Conservation (phyloP, 306 rosid genomes). For the Carpinus viminea region DNA sequence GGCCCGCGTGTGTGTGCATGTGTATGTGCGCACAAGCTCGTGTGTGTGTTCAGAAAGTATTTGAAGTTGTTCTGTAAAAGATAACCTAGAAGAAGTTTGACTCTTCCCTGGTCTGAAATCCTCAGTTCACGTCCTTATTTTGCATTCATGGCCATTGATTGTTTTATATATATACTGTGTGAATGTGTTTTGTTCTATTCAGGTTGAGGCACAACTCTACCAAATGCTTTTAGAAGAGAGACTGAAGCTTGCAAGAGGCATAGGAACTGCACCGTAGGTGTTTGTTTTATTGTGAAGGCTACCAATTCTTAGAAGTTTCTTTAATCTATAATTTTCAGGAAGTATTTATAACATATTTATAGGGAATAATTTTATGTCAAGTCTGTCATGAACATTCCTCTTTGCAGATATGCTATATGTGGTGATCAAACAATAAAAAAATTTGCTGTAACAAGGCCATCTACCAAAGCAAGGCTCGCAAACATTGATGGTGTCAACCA, state of each 20-base stretch:
- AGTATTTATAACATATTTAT: background rate
- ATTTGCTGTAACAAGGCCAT: conserved; percentile 79
- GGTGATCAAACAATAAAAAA: conserved; percentile 80
- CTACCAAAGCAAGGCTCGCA: conserved; percentile 85
- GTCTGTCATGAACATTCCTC: conserved; percentile 5
- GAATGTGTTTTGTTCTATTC: conserved; percentile 23
- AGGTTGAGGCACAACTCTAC: conserved; percentile 69
- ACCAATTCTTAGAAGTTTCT: background rate
- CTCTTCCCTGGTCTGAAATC: background rate
- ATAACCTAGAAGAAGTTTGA: background rate
- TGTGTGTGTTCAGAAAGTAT: background rate
- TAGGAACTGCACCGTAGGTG: conserved; percentile 89
- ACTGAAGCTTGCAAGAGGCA: conserved; percentile 68
- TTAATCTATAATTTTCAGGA: conserved; percentile 16
- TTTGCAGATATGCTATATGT: conserved; percentile 79
- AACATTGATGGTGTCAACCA: conserved; percentile 91
- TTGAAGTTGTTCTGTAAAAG: background rate
- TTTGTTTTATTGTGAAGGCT: conserved; percentile 19
- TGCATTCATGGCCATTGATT: conserved; percentile 2
- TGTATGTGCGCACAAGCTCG: background rate
- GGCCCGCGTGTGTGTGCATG: background rate
- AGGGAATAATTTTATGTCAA: background rate
- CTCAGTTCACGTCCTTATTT: conserved; percentile 6
- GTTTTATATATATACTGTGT: conserved; percentile 8
- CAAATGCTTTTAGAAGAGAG: conserved; percentile 84